Evolutionary conservation across 805 yeast genomes (phyloP).

Genomic region (Yamadazyma endophytica): DNA sequence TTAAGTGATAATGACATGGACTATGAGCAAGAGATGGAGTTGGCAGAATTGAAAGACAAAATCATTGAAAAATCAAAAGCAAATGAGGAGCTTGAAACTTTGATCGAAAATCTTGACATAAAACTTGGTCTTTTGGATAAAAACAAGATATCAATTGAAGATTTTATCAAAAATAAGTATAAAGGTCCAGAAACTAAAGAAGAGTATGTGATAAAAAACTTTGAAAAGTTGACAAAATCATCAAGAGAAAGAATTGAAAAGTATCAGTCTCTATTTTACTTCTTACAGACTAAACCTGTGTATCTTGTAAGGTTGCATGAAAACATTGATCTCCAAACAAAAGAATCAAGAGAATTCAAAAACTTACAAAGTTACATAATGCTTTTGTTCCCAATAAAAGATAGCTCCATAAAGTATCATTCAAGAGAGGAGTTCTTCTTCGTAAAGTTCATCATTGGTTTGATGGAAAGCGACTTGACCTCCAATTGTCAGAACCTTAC

Average conservation of each 20-base stretch:
- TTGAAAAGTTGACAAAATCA: constrained; percentile 34
- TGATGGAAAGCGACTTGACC: constrained; percentile 40
- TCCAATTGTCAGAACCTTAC: constrained; percentile 21
- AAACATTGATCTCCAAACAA: constrained; percentile 21
- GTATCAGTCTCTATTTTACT: constrained; percentile 74
- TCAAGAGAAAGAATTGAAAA: constrained; percentile 54
- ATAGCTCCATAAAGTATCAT: constrained; percentile 26
- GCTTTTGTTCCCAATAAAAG: constrained; percentile 29
- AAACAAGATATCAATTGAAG: constrained; percentile 76
- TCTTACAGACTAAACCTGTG: constrained; percentile 77
- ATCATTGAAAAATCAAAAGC: constrained; percentile 66
- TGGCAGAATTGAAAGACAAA: constrained; percentile 63
- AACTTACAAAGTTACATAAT: constrained; percentile 20
- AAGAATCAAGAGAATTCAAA: constrained; percentile 16
- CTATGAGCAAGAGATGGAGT: constrained; percentile 66
- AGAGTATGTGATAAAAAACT: constrained; percentile 15
- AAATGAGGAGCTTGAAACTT: constrained; percentile 69
- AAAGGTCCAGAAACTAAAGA: constrained; percentile 13
- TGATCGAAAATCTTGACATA: constrained; percentile 70
- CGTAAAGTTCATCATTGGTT: constrained; percentile 50
- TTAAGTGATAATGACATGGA: constrained; percentile 71
- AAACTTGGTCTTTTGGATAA: constrained; percentile 75
- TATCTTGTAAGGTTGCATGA: constrained; percentile 60
- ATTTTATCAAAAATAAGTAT: constrained; percentile 46
- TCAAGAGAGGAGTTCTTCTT: constrained; percentile 70